Conservation (phyloP, 495 filamentous ascomycete genomes). For the Neurospora tetraspora region DNA sequence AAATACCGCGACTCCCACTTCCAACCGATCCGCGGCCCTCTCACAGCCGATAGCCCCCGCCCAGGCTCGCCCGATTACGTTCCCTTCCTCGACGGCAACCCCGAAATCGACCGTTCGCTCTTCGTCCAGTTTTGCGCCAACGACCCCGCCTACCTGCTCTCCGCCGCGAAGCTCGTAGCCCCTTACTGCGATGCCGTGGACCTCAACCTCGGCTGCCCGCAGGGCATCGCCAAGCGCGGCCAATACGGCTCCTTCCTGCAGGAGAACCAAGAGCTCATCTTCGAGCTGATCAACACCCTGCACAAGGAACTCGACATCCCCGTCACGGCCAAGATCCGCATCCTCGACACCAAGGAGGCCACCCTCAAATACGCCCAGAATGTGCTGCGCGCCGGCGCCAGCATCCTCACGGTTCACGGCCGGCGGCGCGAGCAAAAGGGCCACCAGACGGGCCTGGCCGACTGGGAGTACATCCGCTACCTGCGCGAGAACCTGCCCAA, state of each 20-base stretch:
- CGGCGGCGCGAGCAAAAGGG: constrained; percentile 86
- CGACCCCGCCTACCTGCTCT: constrained; percentile 63
- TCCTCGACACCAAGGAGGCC: constrained; percentile 76
- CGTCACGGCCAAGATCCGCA: constrained; percentile 89
- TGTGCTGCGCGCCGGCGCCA: constrained; percentile 81
- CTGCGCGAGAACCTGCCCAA: constrained; percentile 73
- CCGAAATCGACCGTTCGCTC: constrained; percentile 69
- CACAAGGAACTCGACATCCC: constrained; percentile 65
- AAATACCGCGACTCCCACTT: constrained; percentile 71
- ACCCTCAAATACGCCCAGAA: constrained; percentile 85
- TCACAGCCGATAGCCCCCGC: constrained; percentile 3
- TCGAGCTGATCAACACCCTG: constrained; percentile 64
- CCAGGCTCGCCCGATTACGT: constrained; percentile 5
- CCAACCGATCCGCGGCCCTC: constrained; percentile 43
- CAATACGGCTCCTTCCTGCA: constrained; percentile 93
- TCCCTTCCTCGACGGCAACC: constrained; percentile 76
- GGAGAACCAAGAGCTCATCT: constrained; percentile 80
- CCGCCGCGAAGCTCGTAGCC: constrained; percentile 63
- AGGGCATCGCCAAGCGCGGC: constrained; percentile 84
- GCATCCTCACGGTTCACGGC: constrained; percentile 87
- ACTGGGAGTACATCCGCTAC: constrained; percentile 77
- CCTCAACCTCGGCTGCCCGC: constrained; percentile 94
- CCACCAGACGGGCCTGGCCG: constrained; percentile 86
- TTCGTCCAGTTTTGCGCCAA: constrained; percentile 98
- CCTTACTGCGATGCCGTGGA: constrained; percentile 93